Evolutionary conservation across 345 rosid species (phyloP).

Genomic region (Limnanthes douglasii): DNA sequence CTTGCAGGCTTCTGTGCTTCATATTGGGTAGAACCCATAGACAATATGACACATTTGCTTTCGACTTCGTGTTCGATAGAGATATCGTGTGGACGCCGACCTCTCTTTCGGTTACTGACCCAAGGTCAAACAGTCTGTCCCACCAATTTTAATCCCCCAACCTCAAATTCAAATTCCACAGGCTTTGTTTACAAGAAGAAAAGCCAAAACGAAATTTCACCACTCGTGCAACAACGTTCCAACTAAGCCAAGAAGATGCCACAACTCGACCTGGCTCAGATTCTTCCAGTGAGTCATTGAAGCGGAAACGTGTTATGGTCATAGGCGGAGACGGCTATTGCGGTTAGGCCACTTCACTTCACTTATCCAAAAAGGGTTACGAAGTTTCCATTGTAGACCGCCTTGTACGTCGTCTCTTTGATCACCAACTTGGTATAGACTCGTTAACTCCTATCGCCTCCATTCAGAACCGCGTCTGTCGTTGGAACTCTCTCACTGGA

Average conservation of each 20-base stretch:
- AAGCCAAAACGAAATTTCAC: slow-evolving; percentile 12
- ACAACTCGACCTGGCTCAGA: slow-evolving; percentile 34
- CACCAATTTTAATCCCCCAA: slow-evolving; percentile 14
- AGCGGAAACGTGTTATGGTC: slow-evolving; percentile 65
- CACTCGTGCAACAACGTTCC: slow-evolving; percentile 30
- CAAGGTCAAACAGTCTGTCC: slow-evolving; percentile 10
- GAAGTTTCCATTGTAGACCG: slow-evolving; percentile 73
- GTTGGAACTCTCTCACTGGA: slow-evolving; percentile 85
- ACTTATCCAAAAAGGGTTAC: slow-evolving; percentile 70
- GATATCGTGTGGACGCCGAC: no score
- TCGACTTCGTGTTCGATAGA: no score
- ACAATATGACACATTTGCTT: no score
- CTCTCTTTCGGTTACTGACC: slow-evolving; percentile 13
- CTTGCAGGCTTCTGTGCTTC: no score
- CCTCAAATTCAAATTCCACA: slow-evolving; percentile 18
- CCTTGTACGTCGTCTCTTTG: slow-evolving; percentile 80
- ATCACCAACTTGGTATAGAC: slow-evolving; percentile 87
- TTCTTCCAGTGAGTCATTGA: slow-evolving; percentile 22
- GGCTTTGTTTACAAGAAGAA: slow-evolving; percentile 19
- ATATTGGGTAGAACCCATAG: no score
- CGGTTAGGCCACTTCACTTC: slow-evolving; percentile 97
- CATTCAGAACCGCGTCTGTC: slow-evolving; percentile 60
- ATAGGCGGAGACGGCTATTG: slow-evolving; percentile 99
- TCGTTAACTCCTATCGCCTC: slow-evolving; percentile 83
- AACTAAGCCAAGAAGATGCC: slow-evolving; percentile 31